A percentile compares a stretch with the other conserved stretches of the same genome.
Evolutionary conservation across 202 grass and related monocot species (phyloP).

Genomic region (Carex sylvatica): DNA sequence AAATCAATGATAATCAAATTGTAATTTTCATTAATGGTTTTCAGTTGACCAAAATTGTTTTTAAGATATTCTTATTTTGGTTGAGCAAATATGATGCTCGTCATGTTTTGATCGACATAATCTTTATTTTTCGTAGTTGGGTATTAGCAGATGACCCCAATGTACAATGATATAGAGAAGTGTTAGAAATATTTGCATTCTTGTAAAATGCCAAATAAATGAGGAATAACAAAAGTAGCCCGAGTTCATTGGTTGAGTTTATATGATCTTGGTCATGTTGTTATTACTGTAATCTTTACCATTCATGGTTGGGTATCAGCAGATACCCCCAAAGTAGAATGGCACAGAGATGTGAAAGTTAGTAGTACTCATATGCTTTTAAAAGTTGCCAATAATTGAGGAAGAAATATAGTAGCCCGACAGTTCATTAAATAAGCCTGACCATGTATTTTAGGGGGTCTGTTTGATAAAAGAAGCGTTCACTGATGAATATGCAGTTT

Average conservation of each 20-base stretch:
- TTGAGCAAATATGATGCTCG: background rate
- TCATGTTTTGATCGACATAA: background rate
- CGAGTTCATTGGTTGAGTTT: background rate
- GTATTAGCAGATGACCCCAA: background rate
- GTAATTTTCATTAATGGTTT: background rate
- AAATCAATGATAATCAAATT: background rate
- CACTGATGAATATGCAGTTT: background rate
- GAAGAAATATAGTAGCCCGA: background rate
- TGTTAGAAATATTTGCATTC: background rate
- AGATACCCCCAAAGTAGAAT: background rate
- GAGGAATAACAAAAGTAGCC: background rate
- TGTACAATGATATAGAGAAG: background rate
- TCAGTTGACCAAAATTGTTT: background rate
- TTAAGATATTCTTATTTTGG: background rate
- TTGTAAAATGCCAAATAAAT: slow-evolving; percentile 7
- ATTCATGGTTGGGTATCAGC: slow-evolving; percentile 4
- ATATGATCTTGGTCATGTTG: background rate
- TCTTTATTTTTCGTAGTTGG: background rate
- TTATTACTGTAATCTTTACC: background rate
- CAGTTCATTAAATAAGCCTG: background rate
- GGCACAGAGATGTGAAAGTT: background rate
- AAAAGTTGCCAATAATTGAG: slow-evolving; percentile 1
- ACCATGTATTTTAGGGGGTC: background rate
- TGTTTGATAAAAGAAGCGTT: background rate
- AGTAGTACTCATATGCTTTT: background rate